Base-by-base conservation (phyloP, 2,329 filamentous ascomycete genomes). In the Juglanconis oblonga region DNA sequence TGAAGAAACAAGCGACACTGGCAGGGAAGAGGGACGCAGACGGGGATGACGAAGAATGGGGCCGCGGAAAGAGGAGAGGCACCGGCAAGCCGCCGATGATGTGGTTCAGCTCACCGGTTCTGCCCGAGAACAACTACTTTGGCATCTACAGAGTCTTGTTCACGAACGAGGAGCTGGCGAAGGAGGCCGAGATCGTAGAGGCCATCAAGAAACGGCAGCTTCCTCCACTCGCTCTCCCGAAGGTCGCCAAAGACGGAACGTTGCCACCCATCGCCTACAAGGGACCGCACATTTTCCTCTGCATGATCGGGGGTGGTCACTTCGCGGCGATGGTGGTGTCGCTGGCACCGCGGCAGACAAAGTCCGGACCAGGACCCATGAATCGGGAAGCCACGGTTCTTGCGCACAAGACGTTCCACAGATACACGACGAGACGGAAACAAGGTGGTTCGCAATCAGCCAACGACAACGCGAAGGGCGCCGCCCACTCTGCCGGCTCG, bases 281-380 rank as follows among this genome's bases (percentile, higher is more conserved):
- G 31, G 87, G 88, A 7, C 91, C 92, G 2, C 93, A 98, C 71
- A 87, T 97, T 53, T 98, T 99, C 71, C 83, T 99, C 52, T 98
- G 93, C 75, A 99, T 99, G 95, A 96, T 99, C 54, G 95, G 95
- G 31, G 95, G 95, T 62, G 95, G 95, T 0, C 95, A 99, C 72
- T 99, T 99, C 71, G 95, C 95, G 0, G 95, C 91, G 54, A 98
- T 98, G 93, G 81, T 98, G 10, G 90, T 99, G 10, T 92, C 92
- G 0, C 81, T 98, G 4, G 87, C 91, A 0, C 93, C 95, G 0
- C 90, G 92, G 64, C 79, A 89, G 56, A 84, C 86, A 42, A 94
- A 91, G 71, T 79, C 81, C 3, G 79, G 84, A 11, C 77, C 82
- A 14, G 89, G 90, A 0, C 81, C 89, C 1, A 84, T 96, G 70